Evolutionary conservation across 768 basidiomycete species (phyloP).

Genomic region (Inosperma sp.): DNA sequence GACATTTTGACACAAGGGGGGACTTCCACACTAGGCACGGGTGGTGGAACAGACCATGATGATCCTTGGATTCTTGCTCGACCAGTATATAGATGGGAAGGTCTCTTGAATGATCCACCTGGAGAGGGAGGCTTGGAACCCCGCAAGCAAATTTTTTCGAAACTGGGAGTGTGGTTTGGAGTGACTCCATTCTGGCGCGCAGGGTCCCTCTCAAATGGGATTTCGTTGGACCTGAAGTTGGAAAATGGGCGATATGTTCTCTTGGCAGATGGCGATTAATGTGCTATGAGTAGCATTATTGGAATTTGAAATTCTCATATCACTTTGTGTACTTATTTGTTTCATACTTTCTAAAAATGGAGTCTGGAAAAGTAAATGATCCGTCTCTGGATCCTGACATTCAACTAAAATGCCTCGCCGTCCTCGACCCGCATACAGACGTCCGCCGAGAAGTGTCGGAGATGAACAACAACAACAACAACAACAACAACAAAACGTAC

Average conservation of each 20-base stretch:
- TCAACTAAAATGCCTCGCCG: slow-evolving; percentile 26
- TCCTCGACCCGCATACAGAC: slow-evolving; percentile 21
- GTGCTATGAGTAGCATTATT: no score
- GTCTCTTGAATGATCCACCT: slow-evolving; percentile 53
- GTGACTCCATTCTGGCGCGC: slow-evolving; percentile 59
- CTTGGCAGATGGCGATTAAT: slow-evolving; percentile 28
- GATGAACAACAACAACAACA: no score
- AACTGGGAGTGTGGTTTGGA: slow-evolving; percentile 66
- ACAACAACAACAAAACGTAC: no score
- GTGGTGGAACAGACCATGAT: slow-evolving; percentile 70
- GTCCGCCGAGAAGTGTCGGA: slow-evolving; percentile 7
- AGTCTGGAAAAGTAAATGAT: neutral
- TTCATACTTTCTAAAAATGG: no score
- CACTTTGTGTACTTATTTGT: no score
- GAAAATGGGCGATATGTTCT: slow-evolving; percentile 57
- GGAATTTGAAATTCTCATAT: no score
- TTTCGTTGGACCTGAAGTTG: slow-evolving; percentile 56
- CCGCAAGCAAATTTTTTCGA: slow-evolving; percentile 42
- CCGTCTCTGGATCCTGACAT: neutral
- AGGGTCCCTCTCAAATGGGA: slow-evolving; percentile 46
- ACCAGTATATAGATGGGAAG: slow-evolving; percentile 68
- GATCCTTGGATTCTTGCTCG: slow-evolving; percentile 55
- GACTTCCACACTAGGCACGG: slow-evolving; percentile 58
- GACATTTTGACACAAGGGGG: slow-evolving; percentile 48
- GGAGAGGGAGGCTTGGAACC: slow-evolving; percentile 30